Evolutionary conservation across 139 green algal genomes (phyloP), one percentile per base, ranked within the genome.

Genomic region (Yamagishiella unicocca): DNA sequence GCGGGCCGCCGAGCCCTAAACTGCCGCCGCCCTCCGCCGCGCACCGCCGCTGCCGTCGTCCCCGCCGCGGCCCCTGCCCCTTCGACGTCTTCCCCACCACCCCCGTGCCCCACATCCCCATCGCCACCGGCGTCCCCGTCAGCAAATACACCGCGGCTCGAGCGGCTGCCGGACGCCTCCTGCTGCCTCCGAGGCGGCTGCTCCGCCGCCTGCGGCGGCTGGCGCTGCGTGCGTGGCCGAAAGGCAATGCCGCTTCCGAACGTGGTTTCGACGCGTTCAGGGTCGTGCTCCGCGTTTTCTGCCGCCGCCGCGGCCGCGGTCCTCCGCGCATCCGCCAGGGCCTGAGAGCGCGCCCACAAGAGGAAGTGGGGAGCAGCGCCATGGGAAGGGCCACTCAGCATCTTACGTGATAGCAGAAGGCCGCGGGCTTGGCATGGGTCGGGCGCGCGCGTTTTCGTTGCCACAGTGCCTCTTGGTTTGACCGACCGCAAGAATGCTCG

Each of bases 181-280:
- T 38, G 70, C 70, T 35, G 70, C 35, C 37, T 2, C 50, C 75
- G 22, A n/a, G 45, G 62, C 58, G 14, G 27, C 38, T 74, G 38
- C 19, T 55, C 2, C 46, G 33, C 77, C 29, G 42, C 58, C 46
- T 82, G n/a, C 74, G 66, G 75, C 14, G 8, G 68, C 55, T 75
- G 61, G 4, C 79, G 79, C 79, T 70, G 54, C 25, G 61, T 25
- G 21, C 80, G 80, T 2, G 80, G 33, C 10, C 80, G 80, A 31
- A 86, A 86, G 6, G 80, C 80, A 43, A 86, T 86, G 80, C 80
- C 80, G 80, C 80, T 77, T 6, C 80, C 80, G 21, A 61, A 66
- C 3, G 43, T 66, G 21, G 80, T 77, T 29, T 66, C 43, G 31
- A 33, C 80, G 27, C 80, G 62, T 17, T 68, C 80, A 3, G 80